Conservation (phyloP, 306 rosid genomes). For the Gillenia trifoliata region DNA sequence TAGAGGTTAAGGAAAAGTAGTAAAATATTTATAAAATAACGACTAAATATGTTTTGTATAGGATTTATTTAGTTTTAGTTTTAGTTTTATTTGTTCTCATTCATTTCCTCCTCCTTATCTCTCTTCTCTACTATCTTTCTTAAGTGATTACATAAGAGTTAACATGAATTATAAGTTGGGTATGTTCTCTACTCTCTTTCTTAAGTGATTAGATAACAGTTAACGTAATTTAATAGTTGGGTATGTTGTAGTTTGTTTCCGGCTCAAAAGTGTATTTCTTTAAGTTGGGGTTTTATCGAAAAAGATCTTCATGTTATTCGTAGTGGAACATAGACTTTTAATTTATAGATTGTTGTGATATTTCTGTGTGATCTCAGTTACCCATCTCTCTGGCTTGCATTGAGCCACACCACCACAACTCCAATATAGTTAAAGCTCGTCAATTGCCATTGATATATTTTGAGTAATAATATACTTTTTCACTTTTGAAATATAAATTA, state of each 20-base stretch:
- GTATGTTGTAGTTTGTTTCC: background rate
- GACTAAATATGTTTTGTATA: background rate
- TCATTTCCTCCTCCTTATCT: background rate
- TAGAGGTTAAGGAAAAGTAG: background rate
- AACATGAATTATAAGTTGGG: no score
- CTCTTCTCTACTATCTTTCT: no score
- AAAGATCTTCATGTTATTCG: background rate
- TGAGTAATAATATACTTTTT: background rate
- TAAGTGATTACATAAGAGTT: no score
- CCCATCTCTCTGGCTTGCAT: background rate
- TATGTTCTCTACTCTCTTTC: background rate
- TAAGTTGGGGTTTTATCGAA: no score
- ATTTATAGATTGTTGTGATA: background rate
- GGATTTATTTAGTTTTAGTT: background rate
- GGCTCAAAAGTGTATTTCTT: background rate
- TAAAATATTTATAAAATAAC: background rate
- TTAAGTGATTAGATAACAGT: background rate
- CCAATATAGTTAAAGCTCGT: background rate
- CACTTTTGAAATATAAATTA: background rate
- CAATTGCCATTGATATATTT: background rate
- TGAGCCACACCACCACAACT: background rate
- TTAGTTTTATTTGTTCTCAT: background rate
- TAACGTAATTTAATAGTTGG: background rate
- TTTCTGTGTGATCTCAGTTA: background rate
- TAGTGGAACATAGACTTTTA: background rate